Evolutionary conservation across 768 basidiomycete species (phyloP), one percentile per base, ranked within the genome.

Genomic region (Lyophyllum decastes): DNA sequence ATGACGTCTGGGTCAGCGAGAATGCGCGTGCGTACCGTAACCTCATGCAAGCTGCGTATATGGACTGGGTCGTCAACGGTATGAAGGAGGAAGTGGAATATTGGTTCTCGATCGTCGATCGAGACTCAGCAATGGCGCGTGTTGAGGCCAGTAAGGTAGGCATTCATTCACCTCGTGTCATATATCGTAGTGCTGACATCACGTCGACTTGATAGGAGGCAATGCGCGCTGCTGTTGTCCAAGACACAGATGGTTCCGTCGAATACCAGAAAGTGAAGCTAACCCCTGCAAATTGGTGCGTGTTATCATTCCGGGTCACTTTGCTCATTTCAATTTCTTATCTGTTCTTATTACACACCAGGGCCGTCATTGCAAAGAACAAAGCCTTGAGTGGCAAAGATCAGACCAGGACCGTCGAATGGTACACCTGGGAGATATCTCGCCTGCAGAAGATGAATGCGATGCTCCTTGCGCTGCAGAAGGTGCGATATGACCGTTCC

Each of bases 341-440:
- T 49, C 47, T 4, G 5, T 49, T 25, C 25, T 19, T 26, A 4
- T 30, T 30, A 4, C 30, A 5, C 10, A 5, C 10, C 30, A 49
- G 47, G 47, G 47, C 47, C n/a, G 47, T 49, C 27, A 25, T 49
- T 24, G 24, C 25, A 26, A 26, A 49, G 47, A 3, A 49, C 4
- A 49, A 49, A 30, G 47, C 47, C 2, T 4, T 27, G 2, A 49
- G 47, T 16, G 47, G 47, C 24, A 49, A 26, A 19, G 24, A 26
- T 49, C 27, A 25, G 17, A 9, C n/a, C 9, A 25, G 34, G 14
- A 55, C 54, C 19, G 46, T 25, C 7, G 54, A 55, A 21, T 55
- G 54, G 54, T 55, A 55, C 19, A 26, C 46, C 25, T 55, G 47
- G 45, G 54, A 56, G 26, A 50, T 56, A 0, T 5, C 55, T 4